Evolutionary conservation across 768 basidiomycete genomes (phyloP), one percentile per base, ranked within the genome.

Genomic region (Boletus subparvulus): DNA sequence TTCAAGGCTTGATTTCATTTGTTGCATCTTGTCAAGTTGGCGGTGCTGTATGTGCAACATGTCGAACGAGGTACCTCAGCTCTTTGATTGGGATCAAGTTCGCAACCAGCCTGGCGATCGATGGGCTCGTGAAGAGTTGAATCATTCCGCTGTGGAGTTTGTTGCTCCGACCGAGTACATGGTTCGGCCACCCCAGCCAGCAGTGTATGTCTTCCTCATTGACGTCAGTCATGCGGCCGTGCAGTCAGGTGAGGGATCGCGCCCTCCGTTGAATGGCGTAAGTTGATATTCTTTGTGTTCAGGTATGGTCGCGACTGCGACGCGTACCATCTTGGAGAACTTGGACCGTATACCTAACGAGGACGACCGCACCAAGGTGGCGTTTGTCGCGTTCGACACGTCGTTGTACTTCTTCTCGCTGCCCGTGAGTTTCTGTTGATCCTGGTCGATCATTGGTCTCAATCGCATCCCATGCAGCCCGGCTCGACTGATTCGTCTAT

Each of bases 301-400:
- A 90, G 94, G 95, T 44, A 98, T 99, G 96, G 92, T 98, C 47
- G 97, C 97, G 14, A 98, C 95, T 56, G 97, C 97, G 19, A 97
- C 94, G 7, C 86, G 96, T 43, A 96, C 97, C 2, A 93, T 99
- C 63, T 80, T 98, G 47, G 97, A 98, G 74, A 95, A 88, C 65
- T 78, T 99, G 57, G 95, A 96, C 62, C 88, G 94, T 52, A 86
- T 99, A 59, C 97, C 97, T 16, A 95, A 99, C 72, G 93, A 92
- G 55, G 95, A 97, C 65, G 82, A 86, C 54, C 80, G 97, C 58
- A 97, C 94, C 47, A 97, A 96, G 74, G 81, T 98, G 47, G 88
- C 92, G 14, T 84, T 99, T 62, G 85, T 99, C 66, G 93, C 90
- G 54, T 98, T 90, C 61, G 97, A 98, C 65, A 83, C 85, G 1